Evolutionary conservation across 805 yeast species (phyloP).

Genomic region (Barnettozyma sp.): DNA sequence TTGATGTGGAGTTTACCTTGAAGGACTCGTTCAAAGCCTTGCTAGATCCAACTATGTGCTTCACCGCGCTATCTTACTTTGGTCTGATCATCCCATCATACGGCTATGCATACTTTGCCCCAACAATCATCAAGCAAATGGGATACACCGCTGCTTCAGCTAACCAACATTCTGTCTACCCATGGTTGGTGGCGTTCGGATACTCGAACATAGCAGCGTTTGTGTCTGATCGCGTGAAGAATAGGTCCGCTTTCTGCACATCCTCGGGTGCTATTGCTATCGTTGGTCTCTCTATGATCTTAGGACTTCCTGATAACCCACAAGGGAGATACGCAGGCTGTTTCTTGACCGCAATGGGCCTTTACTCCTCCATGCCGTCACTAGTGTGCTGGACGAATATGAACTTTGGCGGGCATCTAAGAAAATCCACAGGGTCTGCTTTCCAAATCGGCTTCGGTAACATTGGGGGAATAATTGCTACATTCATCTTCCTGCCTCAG

Average conservation of each 20-base stretch:
- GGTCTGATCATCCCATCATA: conserved; percentile 35
- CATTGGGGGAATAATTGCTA: conserved; percentile 34
- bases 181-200: conserved; percentile 76
- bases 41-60: conserved; percentile 49
- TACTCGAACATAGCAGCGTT: conserved; percentile 55
- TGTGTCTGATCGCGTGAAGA: conserved; percentile 47
- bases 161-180: conserved; percentile 76
- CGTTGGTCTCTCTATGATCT: conserved; percentile 29
- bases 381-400: conserved; percentile 33
- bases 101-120: conserved; percentile 40
- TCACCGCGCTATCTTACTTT: conserved; percentile 30
- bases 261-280: conserved; percentile 28
- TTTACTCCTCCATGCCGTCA: conserved; percentile 31
- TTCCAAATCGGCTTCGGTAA: conserved; percentile 35
- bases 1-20: conserved; percentile 28
- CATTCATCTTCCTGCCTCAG: conserved; percentile 29
- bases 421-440: conserved; percentile 34
- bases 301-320: conserved; percentile 32
- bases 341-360: conserved; percentile 33
- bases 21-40: conserved; percentile 36
- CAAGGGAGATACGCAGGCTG: conserved; percentile 36
- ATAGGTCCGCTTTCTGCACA: conserved; percentile 38
- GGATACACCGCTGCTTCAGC: conserved; percentile 62
- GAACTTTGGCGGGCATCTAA: conserved; percentile 33
- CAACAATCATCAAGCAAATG: conserved; percentile 33